phyloP scores from a whole-genome alignment of 169 alveolate species.

The Cryptosporidium ubiquitum region DNA sequence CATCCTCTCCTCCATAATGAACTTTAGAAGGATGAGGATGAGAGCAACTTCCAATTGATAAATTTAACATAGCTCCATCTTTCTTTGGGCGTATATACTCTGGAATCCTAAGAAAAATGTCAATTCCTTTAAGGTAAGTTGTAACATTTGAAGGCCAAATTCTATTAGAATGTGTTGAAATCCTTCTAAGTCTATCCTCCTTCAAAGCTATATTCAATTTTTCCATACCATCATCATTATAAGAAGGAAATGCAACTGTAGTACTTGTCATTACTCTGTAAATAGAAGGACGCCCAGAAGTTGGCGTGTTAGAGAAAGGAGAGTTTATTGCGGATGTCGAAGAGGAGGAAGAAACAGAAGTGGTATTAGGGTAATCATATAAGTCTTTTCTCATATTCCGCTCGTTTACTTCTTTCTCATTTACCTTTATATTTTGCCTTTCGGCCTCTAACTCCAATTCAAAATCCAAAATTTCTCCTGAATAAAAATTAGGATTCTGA shows the following conservation, averaged over 20 bases:
- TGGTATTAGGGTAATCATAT: not conserved
- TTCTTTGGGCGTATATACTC: slow-evolving; percentile 39
- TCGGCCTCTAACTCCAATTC: not conserved
- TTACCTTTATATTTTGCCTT: not conserved
- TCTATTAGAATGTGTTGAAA: slow-evolving; percentile 42
- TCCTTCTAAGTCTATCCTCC: slow-evolving; percentile 51
- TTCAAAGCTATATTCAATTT: slow-evolving; percentile 45
- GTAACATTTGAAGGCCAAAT: slow-evolving; percentile 65
- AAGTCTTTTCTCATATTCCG: not conserved
- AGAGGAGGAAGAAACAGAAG: not conserved
- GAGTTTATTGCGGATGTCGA: not conserved
- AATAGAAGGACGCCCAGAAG: not conserved
- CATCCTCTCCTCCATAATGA: slow-evolving; percentile 90
- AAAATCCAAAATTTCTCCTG: slow-evolving; percentile 29
- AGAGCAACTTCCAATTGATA: slow-evolving; percentile 55
- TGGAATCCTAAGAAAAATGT: slow-evolving; percentile 48
- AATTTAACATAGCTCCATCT: not conserved
- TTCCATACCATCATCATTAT: slow-evolving; percentile 44
- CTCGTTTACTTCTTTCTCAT: not conserved
- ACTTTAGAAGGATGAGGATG: slow-evolving; percentile 83
- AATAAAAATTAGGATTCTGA: not conserved
- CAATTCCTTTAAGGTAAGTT: slow-evolving; percentile 57
- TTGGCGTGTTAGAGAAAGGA: not conserved
- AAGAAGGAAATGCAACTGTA: slow-evolving; percentile 24
- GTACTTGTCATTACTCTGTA: slow-evolving; percentile 63